Base-by-base conservation (phyloP, 2,329 filamentous ascomycete species). In the Aspergillus hiratsukae region DNA sequence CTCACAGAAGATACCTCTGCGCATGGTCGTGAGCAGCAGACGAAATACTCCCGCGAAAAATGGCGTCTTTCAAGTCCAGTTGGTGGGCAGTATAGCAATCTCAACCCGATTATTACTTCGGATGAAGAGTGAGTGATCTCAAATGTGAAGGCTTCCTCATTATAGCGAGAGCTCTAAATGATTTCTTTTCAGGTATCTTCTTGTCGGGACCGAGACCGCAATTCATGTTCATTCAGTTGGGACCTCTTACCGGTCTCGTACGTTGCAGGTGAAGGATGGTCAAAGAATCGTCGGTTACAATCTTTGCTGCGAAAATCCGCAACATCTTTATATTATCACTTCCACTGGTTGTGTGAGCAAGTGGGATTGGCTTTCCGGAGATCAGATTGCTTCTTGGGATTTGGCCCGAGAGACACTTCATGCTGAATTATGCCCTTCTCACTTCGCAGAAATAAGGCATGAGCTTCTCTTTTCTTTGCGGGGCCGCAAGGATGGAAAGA, bases 141-240 rank as follows among this genome's bases (percentile, higher is more conserved):
- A 14, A 17, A 37, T 37, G 10, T 9, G 19, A 46, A 14, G 43
- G 23, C 11, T 40, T 43, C 35, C 10, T 27, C 35, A 14, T 28
- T 48, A 21, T 23, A 45, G 17, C 21, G 45, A 6, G 50, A 10
- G 27, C 31, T 21, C 41, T 46, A 60, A 59, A 58, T 48, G 59
- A 43, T 52, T 21, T 21, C 5, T 23, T 27, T 9, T 23, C 40
- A 91, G 90, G 69, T 82, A 87, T 73, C 71, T 97, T 41, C 86
- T 97, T 56, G 72, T 96, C 55, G 84, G 87, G 31, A 90, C 90
- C 66, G 83, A 86, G 58, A 87, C 84, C 28, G 87, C 87, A 9
- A 79, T 97, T 53, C 88, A 91, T 70, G 82, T 96, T 27, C 96
- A 94, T 73, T 89, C 89, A 1, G 84, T 90, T 29, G 79, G 84